phyloP scores from a whole-genome alignment of 2,329 filamentous ascomycete species.

The Colletotrichum brevisporum region DNA sequence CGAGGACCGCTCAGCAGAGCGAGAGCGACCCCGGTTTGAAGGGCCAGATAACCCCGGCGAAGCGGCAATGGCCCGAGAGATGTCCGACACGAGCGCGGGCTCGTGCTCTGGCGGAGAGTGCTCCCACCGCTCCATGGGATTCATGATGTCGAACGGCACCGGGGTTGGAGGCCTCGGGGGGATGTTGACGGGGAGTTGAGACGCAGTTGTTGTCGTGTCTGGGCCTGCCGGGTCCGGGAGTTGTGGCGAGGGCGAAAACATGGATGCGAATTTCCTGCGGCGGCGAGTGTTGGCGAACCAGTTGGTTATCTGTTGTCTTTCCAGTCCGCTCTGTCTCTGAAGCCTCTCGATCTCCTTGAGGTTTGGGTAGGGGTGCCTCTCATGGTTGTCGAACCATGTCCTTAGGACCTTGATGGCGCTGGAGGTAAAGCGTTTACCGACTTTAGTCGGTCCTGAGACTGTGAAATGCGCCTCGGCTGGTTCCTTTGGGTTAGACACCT shows the following conservation, averaged over 20 bases:
- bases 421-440: conserved; percentile 33
- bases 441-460: background rate
- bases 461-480: background rate
- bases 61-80: conserved; percentile 42
- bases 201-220: background rate
- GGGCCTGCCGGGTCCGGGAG: conserved; percentile 50
- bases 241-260: conserved; percentile 65
- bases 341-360: conserved; percentile 74
- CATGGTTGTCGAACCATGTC: conserved; percentile 74
- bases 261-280: conserved; percentile 70
- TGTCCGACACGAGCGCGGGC: conserved; percentile 42
- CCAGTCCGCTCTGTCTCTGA: conserved; percentile 71
- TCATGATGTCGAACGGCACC: conserved; percentile 45
- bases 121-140: conserved; percentile 41
- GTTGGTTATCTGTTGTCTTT: conserved; percentile 75
- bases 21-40: conserved; percentile 30
- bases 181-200: conserved; percentile 66
- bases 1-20: conserved; percentile 45
- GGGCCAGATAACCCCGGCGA: conserved; percentile 19
- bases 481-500: too few species aligned
- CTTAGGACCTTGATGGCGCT: conserved; percentile 65
- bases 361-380: conserved; percentile 75
- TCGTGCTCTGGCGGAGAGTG: conserved; percentile 45
- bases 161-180: conserved; percentile 59
- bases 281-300: conserved; percentile 80